Evolutionary conservation across 352 stramenopile species (phyloP).

Genomic region (Peronospora farinosa): DNA sequence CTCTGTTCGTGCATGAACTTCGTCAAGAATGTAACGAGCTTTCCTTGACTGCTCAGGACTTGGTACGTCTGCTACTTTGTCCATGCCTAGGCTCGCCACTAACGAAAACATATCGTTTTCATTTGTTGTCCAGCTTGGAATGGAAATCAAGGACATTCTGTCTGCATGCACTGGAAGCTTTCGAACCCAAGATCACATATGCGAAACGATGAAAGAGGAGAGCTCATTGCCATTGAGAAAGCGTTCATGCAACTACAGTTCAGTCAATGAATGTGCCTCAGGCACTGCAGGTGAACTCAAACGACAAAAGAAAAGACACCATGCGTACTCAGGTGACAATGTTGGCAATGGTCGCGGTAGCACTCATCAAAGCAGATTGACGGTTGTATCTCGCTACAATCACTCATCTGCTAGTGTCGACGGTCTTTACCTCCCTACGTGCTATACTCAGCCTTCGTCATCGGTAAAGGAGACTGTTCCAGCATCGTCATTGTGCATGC

Average conservation of each 20-base stretch:
- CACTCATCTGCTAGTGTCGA: conserved; percentile 16
- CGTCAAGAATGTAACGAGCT: conserved; percentile 13
- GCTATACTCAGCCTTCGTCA: conserved; percentile 3
- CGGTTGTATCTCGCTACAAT: conserved; percentile 27
- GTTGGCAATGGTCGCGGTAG: neutral
- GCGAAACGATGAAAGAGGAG: neutral
- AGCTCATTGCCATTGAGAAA: neutral
- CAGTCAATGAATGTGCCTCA: neutral
- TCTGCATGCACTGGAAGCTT: neutral
- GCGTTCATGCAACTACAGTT: neutral
- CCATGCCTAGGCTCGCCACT: neutral
- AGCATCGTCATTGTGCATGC: neutral
- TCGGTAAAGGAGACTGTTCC: neutral
- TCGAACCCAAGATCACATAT: conserved; percentile 1
- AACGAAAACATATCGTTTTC: neutral
- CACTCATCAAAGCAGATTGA: neutral
- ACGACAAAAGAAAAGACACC: conserved; percentile 14
- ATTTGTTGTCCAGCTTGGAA: conserved; percentile 16
- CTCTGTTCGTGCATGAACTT: conserved; percentile 42
- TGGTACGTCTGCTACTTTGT: conserved; percentile 22
- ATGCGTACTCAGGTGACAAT: conserved; percentile 1
- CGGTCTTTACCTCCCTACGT: conserved; percentile 14
- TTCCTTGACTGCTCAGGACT: conserved; percentile 11
- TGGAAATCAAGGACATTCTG: conserved; percentile 20
- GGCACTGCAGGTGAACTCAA: conserved; percentile 3